Percentiles rank a stretch among this genome's conserved stretches.
phyloP scores from a whole-genome alignment of 495 filamentous ascomycete species.

The Xylaria curta region DNA sequence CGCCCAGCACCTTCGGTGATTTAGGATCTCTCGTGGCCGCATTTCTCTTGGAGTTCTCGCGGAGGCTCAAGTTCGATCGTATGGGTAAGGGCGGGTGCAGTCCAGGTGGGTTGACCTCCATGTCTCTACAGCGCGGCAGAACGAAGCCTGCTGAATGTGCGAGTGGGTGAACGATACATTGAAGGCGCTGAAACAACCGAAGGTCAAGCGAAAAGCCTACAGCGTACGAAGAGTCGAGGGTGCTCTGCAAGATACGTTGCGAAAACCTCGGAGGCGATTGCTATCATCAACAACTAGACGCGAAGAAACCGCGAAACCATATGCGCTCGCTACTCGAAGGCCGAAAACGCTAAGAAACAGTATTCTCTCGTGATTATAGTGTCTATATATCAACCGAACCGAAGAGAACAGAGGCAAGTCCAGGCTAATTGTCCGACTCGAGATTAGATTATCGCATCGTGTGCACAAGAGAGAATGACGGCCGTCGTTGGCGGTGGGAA shows the following conservation, averaged over 20 bases:
- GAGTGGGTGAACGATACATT: conserved; percentile 36
- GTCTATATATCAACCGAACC: conserved; percentile 8
- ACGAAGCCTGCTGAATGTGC: conserved; percentile 35
- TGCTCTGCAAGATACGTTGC: conserved; percentile 12
- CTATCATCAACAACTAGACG: conserved; percentile 11
- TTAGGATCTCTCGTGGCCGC: conserved; percentile 28
- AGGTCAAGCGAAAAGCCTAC: conserved; percentile 11
- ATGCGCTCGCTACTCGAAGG: conserved; percentile 5
- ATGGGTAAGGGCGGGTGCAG: conserved; percentile 32
- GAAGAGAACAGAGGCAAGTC: conserved; percentile 4
- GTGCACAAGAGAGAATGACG: conserved; percentile 10
- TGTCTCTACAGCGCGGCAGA: conserved; percentile 43
- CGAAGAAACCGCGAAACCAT: conserved; percentile 8
- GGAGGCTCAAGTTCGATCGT: conserved; percentile 35
- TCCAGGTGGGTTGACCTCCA: conserved; percentile 37
- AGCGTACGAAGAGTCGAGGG: neutral
- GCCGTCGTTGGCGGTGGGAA: conserved; percentile 16
- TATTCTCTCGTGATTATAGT: neutral
- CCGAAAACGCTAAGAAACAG: neutral
- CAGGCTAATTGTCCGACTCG: conserved; percentile 6
- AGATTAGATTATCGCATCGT: conserved; percentile 23
- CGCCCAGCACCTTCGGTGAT: conserved; percentile 25
- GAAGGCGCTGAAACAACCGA: conserved; percentile 29
- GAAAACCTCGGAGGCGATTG: conserved; percentile 5
- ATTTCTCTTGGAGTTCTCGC: conserved; percentile 29